Evolutionary conservation across 2,329 filamentous ascomycete species (phyloP), one percentile per base, ranked within the genome.

Genomic region (Teratosphaeriaceae sp.): DNA sequence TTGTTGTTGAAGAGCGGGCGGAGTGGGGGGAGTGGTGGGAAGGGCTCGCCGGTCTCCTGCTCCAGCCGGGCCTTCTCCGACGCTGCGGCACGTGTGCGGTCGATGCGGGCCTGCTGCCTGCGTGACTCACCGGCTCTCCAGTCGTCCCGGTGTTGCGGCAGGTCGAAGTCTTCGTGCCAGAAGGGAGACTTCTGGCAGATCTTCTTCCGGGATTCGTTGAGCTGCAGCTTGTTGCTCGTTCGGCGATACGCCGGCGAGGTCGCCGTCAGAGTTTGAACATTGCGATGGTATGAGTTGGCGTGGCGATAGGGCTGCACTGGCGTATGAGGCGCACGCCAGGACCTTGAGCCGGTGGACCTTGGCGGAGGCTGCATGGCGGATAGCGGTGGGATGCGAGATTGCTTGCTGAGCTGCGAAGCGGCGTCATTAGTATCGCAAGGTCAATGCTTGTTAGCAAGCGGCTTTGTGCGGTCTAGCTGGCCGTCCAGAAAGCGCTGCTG

Each of bases 151-250:
- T 61, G 57, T 31, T 51, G 31, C n/a, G 41, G 33, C 23, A 52
- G 20, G 42, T 60, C 51, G 47, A 58, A 54, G 42, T 57, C 42
- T 7, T 21, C 21, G 26, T 39, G 23, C 46, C 53, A 60, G 45
- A 56, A 56, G 1, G 51, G 44, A 1, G 57, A 60, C 9, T 57
- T 45, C 1, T 43, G 49, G 40, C 57, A 60, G 36, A 59, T 37
- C 20, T 54, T 50, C 16, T 42, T 33, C 19, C 57, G 52, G 3
- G 41, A 40, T 12, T 50, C 46, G 20, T 54, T 53, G 20, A 55
- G 43, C 15, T 51, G 43, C 18, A 47, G 38, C 3, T 50, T 42
- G 26, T 51, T 46, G 16, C 44, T 46, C 15, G 33, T 15, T 16
- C 49, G 44, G 53, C 54, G 57, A 22, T 12, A 11, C 5, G 15